A percentile compares a stretch with the other conserved stretches of the same genome.
These are phyloP conservation scores for Fusarium nematophilum DNA, from an alignment of 2,329 filamentous ascomycete genomes.

Conservation along the genomic window DNA sequence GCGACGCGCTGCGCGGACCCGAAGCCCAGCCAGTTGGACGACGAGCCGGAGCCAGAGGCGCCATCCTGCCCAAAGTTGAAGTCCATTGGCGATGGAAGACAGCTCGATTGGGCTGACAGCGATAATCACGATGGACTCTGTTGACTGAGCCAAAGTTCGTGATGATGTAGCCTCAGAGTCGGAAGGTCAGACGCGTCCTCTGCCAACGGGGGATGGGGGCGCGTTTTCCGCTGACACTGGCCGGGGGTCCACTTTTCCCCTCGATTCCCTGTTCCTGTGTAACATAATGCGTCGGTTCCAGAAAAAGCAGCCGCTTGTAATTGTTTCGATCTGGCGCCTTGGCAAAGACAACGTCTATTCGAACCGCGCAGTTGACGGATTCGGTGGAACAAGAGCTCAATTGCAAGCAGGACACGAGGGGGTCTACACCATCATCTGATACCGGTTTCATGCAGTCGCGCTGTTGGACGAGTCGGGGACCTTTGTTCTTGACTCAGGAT, in stretches of 20 bases:
- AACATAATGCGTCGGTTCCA: no score
- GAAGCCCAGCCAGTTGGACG: slow-evolving; percentile 30
- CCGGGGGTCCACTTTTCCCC: background rate
- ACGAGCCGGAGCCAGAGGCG: slow-evolving; percentile 26
- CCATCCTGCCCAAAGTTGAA: slow-evolving; percentile 31
- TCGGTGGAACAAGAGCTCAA: no score
- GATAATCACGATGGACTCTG: background rate
- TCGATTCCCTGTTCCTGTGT: background rate
- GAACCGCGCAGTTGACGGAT: no score
- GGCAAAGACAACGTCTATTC: slow-evolving; percentile 1
- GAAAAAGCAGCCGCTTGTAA: background rate
- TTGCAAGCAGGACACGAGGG: no score
- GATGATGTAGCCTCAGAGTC: no score
- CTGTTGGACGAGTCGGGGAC: no score
- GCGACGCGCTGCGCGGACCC: slow-evolving; percentile 23
- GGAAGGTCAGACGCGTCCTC: no score
- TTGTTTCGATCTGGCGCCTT: background rate
- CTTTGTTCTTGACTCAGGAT: no score
- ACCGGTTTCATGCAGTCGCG: no score
- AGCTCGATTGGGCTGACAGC: background rate
- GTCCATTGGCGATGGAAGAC: slow-evolving; percentile 25
- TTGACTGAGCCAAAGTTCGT: slow-evolving; percentile 15
- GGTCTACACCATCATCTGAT: no score
- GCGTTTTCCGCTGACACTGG: no score
- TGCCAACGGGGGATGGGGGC: no score